Evolutionary conservation across 2,329 filamentous ascomycete genomes (phyloP).

Genomic region (Epichloe sibirici): DNA sequence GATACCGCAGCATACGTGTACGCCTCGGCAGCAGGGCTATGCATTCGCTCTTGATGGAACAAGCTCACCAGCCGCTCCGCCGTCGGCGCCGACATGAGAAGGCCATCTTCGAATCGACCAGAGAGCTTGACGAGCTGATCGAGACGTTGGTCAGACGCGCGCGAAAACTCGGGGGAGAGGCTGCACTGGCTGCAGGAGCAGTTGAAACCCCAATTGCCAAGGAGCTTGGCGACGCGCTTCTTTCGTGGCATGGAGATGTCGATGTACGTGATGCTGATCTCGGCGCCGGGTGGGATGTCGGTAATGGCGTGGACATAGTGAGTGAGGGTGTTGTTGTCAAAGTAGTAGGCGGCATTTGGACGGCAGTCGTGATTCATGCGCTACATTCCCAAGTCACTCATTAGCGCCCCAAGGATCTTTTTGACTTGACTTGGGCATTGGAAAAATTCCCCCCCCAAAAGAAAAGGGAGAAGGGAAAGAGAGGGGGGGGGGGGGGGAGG

Average conservation of each 20-base stretch:
- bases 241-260: constrained; percentile 15
- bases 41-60: constrained; percentile 27
- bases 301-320: constrained; percentile 27
- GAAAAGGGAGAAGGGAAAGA: too few species aligned
- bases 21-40: constrained; percentile 21
- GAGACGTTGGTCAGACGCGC: constrained; percentile 26
- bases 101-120: background rate
- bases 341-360: constrained; percentile 31
- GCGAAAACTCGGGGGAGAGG: constrained; percentile 13
- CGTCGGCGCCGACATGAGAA: constrained; percentile 19
- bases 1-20: constrained; percentile 26
- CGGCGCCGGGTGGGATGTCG: constrained; percentile 28
- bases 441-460: too few species aligned
- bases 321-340: constrained; percentile 24
- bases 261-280: constrained; percentile 32
- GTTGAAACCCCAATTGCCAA: constrained; percentile 25
- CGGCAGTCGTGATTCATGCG: constrained; percentile 34
- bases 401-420: background rate
- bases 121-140: constrained; percentile 16
- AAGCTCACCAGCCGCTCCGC: constrained; percentile 27
- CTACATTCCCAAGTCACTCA: constrained; percentile 6
- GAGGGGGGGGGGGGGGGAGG: too few species aligned
- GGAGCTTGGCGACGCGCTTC: constrained; percentile 19
- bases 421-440: background rate
- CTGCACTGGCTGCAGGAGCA: constrained; percentile 28